phyloP scores from a whole-genome alignment of 225 moss, liverwort and hornwort genomes.

The Marchantia polymorpha region DNA sequence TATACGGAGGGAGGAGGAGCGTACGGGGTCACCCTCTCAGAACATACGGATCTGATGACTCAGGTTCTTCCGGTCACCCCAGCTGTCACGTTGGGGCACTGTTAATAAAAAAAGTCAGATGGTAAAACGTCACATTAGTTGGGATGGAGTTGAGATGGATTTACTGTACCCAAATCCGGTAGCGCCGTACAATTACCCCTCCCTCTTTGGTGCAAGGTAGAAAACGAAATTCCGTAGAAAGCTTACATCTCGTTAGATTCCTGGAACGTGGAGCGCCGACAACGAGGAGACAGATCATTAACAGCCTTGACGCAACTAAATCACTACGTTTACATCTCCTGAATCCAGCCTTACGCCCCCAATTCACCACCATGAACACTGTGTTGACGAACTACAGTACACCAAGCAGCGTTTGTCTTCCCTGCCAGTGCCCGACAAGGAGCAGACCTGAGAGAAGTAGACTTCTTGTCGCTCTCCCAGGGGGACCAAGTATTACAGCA shows the following conservation, averaged over 20 bases:
- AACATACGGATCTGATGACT: neutral
- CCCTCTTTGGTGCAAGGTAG: neutral
- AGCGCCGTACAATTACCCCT: neutral
- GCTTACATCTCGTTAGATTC: neutral
- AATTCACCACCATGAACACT: neutral
- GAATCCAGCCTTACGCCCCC: neutral
- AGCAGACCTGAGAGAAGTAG: no score
- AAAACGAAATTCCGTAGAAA: neutral
- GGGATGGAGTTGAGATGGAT: neutral
- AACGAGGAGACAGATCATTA: constrained; percentile 18
- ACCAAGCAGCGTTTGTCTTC: no score
- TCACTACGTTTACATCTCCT: no score
- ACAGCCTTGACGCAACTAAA: constrained; percentile 7
- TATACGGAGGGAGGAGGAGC: no score
- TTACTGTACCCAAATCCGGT: neutral
- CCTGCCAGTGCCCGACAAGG: no score
- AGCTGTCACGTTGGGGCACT: neutral
- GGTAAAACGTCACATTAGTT: neutral
- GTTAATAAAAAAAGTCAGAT: neutral
- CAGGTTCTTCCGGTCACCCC: neutral
- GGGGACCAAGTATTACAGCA: no score
- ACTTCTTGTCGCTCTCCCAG: no score
- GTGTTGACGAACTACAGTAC: no score
- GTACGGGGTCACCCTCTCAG: neutral
- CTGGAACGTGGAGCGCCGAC: constrained; percentile 3